Conservation (phyloP, 108 stramenopile genomes). For the Conticribra guillardii region DNA sequence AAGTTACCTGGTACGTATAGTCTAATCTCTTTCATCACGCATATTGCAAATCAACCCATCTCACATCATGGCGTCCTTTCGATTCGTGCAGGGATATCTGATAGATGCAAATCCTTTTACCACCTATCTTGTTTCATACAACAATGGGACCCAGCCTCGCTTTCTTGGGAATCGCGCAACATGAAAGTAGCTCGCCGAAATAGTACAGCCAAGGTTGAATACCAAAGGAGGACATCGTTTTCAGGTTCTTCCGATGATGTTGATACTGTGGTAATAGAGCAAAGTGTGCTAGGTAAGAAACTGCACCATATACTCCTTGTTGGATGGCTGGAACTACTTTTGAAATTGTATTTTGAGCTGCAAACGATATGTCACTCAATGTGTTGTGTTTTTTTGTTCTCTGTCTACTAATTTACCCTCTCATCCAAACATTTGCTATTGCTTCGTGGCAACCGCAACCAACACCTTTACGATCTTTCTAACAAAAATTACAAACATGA, state of each 20-base stretch:
- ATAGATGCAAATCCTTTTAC: constrained; percentile 38
- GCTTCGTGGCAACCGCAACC: too few species aligned
- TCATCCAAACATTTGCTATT: too few species aligned
- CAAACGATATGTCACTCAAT: too few species aligned
- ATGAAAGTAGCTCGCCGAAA: constrained; percentile 15
- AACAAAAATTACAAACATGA: too few species aligned
- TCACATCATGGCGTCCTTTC: background rate
- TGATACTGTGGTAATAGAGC: constrained; percentile 24
- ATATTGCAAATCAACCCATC: background rate
- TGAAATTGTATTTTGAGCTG: too few species aligned
- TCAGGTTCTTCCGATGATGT: constrained; percentile 3
- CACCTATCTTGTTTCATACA: constrained; percentile 29
- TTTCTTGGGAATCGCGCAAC: constrained; percentile 25
- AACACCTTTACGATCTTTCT: too few species aligned
- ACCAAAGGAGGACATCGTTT: constrained; percentile 10
- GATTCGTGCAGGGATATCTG: constrained; percentile 7
- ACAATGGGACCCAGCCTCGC: constrained; percentile 26
- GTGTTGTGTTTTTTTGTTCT: too few species aligned
- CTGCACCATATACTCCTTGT: too few species aligned
- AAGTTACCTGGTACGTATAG: constrained; percentile 1
- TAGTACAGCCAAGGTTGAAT: background rate
- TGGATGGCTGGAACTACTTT: too few species aligned
- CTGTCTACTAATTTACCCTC: too few species aligned
- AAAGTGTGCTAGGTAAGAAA: too few species aligned
- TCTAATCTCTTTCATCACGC: background rate